Conservation (phyloP, 2,329 filamentous ascomycete species). For the Fusarium bactridioides region DNA sequence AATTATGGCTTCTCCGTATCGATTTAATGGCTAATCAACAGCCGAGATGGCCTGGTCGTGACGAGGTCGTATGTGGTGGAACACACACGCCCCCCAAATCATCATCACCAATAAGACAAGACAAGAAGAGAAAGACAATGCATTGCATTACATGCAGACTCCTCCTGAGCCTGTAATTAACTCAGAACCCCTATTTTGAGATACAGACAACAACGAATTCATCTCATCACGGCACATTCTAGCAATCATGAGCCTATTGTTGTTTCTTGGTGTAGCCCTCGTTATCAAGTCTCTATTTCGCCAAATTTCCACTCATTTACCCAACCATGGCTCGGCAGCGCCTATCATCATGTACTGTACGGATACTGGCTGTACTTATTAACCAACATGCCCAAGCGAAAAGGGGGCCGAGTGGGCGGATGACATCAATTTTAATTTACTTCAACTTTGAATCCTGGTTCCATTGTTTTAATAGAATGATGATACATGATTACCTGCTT, state of each 20-base stretch:
- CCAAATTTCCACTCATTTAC: conserved; percentile 34
- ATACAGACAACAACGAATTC: background rate
- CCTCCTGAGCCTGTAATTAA: conserved; percentile 14
- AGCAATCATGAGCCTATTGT: background rate
- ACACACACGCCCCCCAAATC: background rate
- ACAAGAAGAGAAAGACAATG: background rate
- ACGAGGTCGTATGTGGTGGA: conserved; percentile 13
- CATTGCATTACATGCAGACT: conserved; percentile 6
- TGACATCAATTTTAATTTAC: conserved; percentile 43
- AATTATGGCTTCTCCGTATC: conserved; percentile 3
- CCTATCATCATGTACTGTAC: conserved; percentile 25
- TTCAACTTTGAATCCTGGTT: conserved; percentile 6
- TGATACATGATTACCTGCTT: background rate
- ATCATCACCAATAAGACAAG: background rate
- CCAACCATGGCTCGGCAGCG: conserved; percentile 32
- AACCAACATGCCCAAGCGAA: conserved; percentile 26
- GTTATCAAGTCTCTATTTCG: background rate
- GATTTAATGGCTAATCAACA: conserved; percentile 10
- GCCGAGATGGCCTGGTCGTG: conserved; percentile 17
- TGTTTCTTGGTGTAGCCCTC: background rate
- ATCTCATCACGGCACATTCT: background rate
- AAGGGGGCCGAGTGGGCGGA: conserved; percentile 35
- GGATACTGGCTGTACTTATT: background rate
- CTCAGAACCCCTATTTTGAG: background rate
- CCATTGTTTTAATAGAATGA: background rate